Evolutionary conservation across 148 eudicot species (phyloP).

Genomic region (Rhododendron henanense): DNA sequence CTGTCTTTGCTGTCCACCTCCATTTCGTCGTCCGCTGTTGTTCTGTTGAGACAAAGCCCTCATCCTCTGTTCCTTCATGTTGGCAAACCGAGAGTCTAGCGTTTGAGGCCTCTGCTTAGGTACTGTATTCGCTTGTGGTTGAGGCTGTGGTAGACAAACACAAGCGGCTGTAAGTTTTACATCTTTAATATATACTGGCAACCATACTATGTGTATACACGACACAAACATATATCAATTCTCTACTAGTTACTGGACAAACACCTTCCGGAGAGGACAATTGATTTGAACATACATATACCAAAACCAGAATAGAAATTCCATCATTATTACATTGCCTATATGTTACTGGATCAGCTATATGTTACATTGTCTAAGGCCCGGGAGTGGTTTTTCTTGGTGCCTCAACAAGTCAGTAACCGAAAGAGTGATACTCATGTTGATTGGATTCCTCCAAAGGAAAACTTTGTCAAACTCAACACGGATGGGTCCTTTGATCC

Average conservation of each 20-base stretch:
- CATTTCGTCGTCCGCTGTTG: constrained; percentile 33
- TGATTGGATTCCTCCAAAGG: no score
- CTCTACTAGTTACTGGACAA: not conserved
- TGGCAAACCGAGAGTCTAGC: constrained; percentile 80
- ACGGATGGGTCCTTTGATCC: no score
- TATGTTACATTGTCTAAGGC: not conserved
- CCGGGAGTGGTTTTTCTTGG: no score
- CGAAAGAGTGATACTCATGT: no score
- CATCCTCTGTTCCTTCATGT: constrained; percentile 93
- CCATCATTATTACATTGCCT: not conserved
- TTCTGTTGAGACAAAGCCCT: constrained; percentile 41
- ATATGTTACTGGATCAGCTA: not conserved
- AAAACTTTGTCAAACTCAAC: no score
- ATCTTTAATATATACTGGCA: not conserved
- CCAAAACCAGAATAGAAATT: not conserved
- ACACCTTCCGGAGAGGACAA: not conserved
- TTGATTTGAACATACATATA: not conserved
- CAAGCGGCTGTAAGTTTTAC: not conserved
- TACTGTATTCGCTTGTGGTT: constrained; percentile 25
- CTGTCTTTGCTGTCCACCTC: constrained; percentile 44
- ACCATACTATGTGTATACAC: not conserved
- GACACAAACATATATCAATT: not conserved
- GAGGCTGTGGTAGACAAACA: constrained; percentile 24
- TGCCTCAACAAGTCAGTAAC: no score
- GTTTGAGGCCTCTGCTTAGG: constrained; percentile 67